Evolutionary conservation across 495 filamentous ascomycete species (phyloP), one percentile per base, ranked within the genome.

Genomic region (Symbiotaphrina buchneri): DNA sequence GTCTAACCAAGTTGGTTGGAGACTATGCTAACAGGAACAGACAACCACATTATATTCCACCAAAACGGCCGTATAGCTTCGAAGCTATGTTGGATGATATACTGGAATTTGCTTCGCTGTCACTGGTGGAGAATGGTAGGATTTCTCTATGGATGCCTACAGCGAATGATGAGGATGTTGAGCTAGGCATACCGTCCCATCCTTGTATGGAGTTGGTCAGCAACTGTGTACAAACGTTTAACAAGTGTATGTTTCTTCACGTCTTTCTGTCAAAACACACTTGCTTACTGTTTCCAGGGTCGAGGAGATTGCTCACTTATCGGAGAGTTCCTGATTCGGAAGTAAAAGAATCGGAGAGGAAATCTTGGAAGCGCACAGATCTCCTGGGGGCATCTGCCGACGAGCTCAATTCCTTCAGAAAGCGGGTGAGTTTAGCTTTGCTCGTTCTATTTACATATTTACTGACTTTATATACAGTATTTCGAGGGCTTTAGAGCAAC

Each of bases 61-160:
- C 87, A 2, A 91, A 90, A 50, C 67, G 68, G 38, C 79, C 83
- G 0, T 99, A 95, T 47, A 76, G 81, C 36, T 93, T 99, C 40
- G 59, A 71, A 21, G 73, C 78, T 4, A 75, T 99, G 71, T 59
- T 91, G 29, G 73, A 77, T 41, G 81, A 92, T 47, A 75, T 99
- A 27, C 61, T 95, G 7, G 57, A 71, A 15, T 99, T 95, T 43
- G 68, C 83, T 0, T 64, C 70, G 0, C 53, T 60, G 8, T 71
- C 65, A n/a, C 56, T 99, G 3, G 79, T 94, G n/a, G 70, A 78
- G 20, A 54, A 66, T 37, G 90, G 83, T 0, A 57, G 87, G 27
- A 44, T 97, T 2, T 75, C 69, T 6, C 82, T 99, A 58, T 99
- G 87, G 87, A 94, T 95, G 83, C 87, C 87, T 0, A 91, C 83